Evolutionary conservation across 305 asterid genomes (phyloP).

Genomic region (Rubia peregrina): DNA sequence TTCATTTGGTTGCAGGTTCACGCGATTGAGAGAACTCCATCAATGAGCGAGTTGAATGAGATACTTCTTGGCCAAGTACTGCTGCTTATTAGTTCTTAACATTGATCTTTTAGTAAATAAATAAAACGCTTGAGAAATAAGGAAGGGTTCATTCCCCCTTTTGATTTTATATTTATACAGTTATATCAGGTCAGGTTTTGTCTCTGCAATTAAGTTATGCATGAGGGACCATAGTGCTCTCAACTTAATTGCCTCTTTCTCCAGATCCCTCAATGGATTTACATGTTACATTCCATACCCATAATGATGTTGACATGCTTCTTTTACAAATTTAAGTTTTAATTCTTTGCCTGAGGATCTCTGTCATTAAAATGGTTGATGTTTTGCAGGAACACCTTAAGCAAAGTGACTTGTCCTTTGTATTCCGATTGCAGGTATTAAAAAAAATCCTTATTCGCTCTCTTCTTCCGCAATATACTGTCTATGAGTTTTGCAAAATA

Average conservation of each 20-base stretch:
- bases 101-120: background rate
- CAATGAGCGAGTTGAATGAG: slow-evolving; percentile 98
- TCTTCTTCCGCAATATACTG: background rate
- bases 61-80: slow-evolving; percentile 93
- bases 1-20: slow-evolving; percentile 57
- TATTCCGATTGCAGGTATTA: slow-evolving; percentile 93
- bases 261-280: background rate
- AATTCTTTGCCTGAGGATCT: slow-evolving; percentile 1
- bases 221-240: background rate
- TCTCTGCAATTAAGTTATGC: background rate
- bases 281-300: background rate
- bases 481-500: background rate
- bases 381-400: slow-evolving; percentile 88
- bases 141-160: background rate
- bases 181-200: background rate
- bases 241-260: background rate
- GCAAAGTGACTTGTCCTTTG: slow-evolving; percentile 93
- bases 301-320: background rate
- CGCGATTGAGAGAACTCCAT: slow-evolving; percentile 95
- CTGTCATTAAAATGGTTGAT: slow-evolving; percentile 24
- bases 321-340: background rate
- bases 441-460: background rate
- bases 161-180: too few species aligned
- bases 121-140: background rate
- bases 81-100: background rate